Evolutionary conservation across 768 basidiomycete genomes (phyloP).

Genomic region (Paxillus rubicundulus): DNA sequence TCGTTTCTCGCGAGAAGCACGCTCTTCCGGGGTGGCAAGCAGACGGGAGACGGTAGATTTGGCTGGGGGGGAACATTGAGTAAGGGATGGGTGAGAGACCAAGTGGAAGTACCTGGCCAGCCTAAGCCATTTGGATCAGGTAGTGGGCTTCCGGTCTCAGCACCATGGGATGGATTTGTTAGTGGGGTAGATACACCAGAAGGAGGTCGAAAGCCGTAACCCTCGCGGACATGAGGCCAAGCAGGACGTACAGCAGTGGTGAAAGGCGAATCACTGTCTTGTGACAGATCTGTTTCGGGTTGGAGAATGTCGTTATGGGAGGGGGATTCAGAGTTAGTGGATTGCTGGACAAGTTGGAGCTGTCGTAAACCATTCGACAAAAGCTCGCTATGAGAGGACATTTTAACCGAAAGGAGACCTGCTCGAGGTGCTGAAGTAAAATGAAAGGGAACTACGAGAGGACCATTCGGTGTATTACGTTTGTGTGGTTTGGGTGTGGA

Average conservation of each 20-base stretch:
- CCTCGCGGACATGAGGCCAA: slow-evolving; percentile 55
- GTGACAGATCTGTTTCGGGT: slow-evolving; percentile 2
- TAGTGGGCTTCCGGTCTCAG: slow-evolving; percentile 33
- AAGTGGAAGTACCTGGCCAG: slow-evolving; percentile 73
- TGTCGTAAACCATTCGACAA: slow-evolving; percentile 48
- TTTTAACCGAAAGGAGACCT: slow-evolving; percentile 27
- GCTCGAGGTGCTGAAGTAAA: slow-evolving; percentile 4
- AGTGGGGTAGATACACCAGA: slow-evolving; percentile 69
- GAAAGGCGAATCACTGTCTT: slow-evolving; percentile 8
- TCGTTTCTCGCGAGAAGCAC: slow-evolving; percentile 65
- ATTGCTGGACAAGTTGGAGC: slow-evolving; percentile 38
- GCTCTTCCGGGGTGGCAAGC: slow-evolving; percentile 74
- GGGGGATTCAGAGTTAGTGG: slow-evolving; percentile 2
- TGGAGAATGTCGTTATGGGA: slow-evolving; percentile 6
- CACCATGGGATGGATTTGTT: slow-evolving; percentile 28
- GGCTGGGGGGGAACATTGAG: slow-evolving; percentile 45
- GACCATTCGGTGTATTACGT: not conserved
- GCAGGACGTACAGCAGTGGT: slow-evolving; percentile 16
- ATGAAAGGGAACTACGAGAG: not conserved
- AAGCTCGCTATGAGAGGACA: slow-evolving; percentile 35
- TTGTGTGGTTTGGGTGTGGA: no score
- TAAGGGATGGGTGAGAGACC: slow-evolving; percentile 2
- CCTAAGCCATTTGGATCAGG: slow-evolving; percentile 74
- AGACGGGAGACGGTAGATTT: slow-evolving; percentile 87
- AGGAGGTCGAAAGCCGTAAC: slow-evolving; percentile 75